Evolutionary conservation across 2,329 filamentous ascomycete species (phyloP), one percentile per base, ranked within the genome.

Genomic region (Dissoconium aciculare): DNA sequence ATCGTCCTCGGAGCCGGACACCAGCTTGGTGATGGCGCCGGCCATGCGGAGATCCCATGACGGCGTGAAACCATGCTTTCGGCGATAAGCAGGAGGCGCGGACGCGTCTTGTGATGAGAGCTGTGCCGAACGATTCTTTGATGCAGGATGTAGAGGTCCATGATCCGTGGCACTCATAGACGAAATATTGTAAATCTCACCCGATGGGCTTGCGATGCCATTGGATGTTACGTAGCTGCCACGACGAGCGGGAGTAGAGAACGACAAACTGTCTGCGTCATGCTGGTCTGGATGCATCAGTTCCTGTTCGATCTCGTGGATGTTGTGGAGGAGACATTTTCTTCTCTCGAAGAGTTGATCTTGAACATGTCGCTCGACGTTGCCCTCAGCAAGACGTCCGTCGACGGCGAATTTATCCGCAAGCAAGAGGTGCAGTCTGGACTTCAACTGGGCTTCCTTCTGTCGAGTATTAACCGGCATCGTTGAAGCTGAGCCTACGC

Each of bases 151-250:
- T 3, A 32, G 29, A 11, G 16, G 16, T 8, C 34, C 25, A 15
- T 29, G 31, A 16, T 39, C 28, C 2, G 30, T 27, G 17, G 37
- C 34, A n/a, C 29, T 29, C 10, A 37, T 23, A 3, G 36, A 30
- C 16, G 36, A 38, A 17, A 38, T 30, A 14, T 32, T 21, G 11
- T 28, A 26, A 14, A n/a, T 28, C 15, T 29, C 31, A 14, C 15
- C 27, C 9, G 33, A 36, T 8, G 34, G 34, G 5, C 13, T 26
- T 5, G 37, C 31, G n/a, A 14, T 32, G 6, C 28, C 15, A 23
- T 25, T 36, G 15, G 10, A 23, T 15, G 15, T n/a, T 12, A 21
- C 11, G 17, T 31, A 28, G 30, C 34, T 39, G 28, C 35, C 34
- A 13, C 27, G 30, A 11, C 32, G 36, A 27, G 27, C 19, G 11